Evolutionary conservation across 2,329 filamentous ascomycete genomes (phyloP).

Genomic region (Cadophora malorum): DNA sequence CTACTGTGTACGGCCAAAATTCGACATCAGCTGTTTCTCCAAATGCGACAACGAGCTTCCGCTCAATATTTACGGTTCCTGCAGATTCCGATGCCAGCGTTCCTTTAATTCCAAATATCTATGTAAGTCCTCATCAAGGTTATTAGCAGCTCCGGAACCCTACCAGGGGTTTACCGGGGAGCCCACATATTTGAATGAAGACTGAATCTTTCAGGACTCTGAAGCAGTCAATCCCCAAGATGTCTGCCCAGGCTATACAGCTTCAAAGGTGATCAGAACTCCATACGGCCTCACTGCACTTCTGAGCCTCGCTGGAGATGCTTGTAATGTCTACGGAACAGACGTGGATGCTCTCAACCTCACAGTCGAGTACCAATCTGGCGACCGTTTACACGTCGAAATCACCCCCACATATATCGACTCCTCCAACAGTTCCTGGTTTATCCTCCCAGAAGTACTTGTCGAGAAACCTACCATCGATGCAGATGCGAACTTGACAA

Average conservation of each 20-base stretch:
- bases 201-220: constrained; percentile 53
- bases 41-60: constrained; percentile 32
- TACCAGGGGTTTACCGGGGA: not conserved
- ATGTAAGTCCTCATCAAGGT: not conserved
- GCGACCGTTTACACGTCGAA: constrained; percentile 71
- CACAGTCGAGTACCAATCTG: constrained; percentile 70
- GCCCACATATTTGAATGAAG: not conserved
- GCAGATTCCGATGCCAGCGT: constrained; percentile 53
- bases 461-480: constrained; percentile 51
- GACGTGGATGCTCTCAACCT: constrained; percentile 73
- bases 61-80: constrained; percentile 53
- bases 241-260: constrained; percentile 71
- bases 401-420: constrained; percentile 71
- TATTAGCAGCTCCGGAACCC: constrained; percentile 36
- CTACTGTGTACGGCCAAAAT: constrained; percentile 29
- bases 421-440: constrained; percentile 68
- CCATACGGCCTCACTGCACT: constrained; percentile 69
- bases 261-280: constrained; percentile 62
- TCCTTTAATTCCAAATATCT: constrained; percentile 64
- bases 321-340: constrained; percentile 80
- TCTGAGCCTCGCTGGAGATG: constrained; percentile 69
- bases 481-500: constrained; percentile 46
- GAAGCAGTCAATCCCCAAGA: constrained; percentile 60
- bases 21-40: constrained; percentile 26
- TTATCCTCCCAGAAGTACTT: constrained; percentile 67